These are phyloP conservation scores for Colletotrichum sp. DNA, from an alignment of 2,329 filamentous ascomycete species.

Conservation along the genomic window DNA sequence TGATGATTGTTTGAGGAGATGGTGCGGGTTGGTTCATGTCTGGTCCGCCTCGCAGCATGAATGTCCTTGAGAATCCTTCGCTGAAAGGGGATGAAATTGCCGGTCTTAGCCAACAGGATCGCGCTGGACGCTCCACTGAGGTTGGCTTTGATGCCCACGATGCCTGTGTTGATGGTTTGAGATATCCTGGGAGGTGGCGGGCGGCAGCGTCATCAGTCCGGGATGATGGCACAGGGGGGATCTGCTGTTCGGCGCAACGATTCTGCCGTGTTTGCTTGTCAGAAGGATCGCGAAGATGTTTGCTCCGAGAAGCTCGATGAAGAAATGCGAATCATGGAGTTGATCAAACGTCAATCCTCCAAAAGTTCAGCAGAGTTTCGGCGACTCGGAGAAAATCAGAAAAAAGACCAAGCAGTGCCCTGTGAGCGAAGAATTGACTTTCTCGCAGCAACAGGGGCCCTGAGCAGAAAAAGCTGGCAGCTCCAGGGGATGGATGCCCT, in stretches of 20 bases:
- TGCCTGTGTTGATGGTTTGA: not conserved
- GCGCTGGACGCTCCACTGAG: not conserved
- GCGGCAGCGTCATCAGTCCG: not conserved
- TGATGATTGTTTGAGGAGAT: not conserved
- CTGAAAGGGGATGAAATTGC: not conserved
- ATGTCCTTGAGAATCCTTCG: not conserved
- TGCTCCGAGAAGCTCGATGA: not conserved
- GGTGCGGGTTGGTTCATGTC: not conserved
- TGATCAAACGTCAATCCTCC: not conserved
- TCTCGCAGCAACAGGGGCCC: not conserved
- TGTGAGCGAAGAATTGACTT: not conserved
- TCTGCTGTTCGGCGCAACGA: not conserved
- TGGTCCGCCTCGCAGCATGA: not conserved
- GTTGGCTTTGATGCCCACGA: not conserved
- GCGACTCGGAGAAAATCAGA: not conserved
- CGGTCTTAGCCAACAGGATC: not conserved
- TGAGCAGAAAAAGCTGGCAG: not conserved
- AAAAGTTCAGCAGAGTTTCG: slow-evolving; percentile 5
- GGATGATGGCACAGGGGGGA: not conserved
- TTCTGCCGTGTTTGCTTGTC: not conserved
- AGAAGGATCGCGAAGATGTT: not conserved
- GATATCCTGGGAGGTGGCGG: not conserved
- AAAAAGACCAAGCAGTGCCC: not conserved
- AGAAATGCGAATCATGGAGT: not conserved
- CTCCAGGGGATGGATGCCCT: not conserved